A percentile compares a stretch with the other conserved stretches of the same genome.
Evolutionary conservation across 805 yeast species (phyloP).

Genomic region (Isabelozyma gotoi): DNA sequence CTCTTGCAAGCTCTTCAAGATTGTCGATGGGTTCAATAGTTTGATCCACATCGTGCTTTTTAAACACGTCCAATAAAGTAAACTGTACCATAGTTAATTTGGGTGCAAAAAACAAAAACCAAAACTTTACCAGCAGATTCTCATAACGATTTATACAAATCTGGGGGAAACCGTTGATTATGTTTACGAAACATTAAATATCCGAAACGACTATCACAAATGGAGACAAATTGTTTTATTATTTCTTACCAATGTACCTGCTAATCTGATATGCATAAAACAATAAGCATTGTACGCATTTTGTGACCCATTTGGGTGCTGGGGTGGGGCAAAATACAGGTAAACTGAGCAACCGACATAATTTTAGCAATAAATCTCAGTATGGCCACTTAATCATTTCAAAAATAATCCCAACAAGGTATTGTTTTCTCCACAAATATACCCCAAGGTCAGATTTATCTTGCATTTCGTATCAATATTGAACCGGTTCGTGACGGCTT

Average conservation of each 20-base stretch:
- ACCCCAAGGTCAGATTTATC: neutral
- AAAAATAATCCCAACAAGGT: neutral
- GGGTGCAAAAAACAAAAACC: neutral
- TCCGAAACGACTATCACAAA: too few relatives aligned
- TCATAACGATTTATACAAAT: neutral
- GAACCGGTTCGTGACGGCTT: too few relatives aligned
- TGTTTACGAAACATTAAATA: neutral
- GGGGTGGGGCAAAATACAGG: too few relatives aligned
- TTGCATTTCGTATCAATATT: neutral
- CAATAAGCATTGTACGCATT: neutral
- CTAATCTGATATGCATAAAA: neutral
- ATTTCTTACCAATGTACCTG: too few relatives aligned
- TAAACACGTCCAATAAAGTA: constrained; percentile 2
- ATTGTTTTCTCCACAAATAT: neutral
- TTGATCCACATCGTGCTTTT: constrained; percentile 3
- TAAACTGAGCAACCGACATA: too few relatives aligned
- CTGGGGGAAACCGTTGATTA: neutral
- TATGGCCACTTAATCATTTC: neutral
- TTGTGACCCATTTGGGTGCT: too few relatives aligned
- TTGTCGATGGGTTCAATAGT: neutral
- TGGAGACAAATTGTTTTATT: too few relatives aligned
- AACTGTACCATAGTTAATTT: constrained; percentile 2
- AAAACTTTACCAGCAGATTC: neutral
- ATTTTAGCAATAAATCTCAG: too few relatives aligned
- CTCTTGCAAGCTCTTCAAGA: constrained; percentile 10